These are phyloP conservation scores for Sphagnum fallax DNA, from an alignment of 228 moss, liverwort and hornwort genomes.

Conservation along the genomic window DNA sequence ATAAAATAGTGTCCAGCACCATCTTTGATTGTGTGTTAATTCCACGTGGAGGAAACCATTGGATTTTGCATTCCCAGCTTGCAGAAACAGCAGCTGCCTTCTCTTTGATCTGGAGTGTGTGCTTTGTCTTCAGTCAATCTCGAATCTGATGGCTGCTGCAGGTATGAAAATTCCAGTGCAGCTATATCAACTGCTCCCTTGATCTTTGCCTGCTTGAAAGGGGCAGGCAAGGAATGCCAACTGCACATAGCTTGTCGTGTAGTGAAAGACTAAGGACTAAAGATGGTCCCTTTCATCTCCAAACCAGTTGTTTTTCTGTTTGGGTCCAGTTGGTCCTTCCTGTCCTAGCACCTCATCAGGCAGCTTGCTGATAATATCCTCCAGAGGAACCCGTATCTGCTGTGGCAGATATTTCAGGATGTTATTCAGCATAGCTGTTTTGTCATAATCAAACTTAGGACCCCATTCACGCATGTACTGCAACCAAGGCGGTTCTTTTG, in stretches of 20 bases:
- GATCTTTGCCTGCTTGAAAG: neutral
- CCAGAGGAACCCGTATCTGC: constrained; percentile 46
- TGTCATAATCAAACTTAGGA: constrained; percentile 68
- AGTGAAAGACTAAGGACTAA: neutral
- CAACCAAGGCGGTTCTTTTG: constrained; percentile 70
- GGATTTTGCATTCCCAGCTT: too few species aligned
- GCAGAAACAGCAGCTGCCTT: too few species aligned
- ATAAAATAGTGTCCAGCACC: too few species aligned
- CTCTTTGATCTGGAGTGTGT: too few species aligned
- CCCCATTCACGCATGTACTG: constrained; percentile 88
- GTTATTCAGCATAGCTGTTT: constrained; percentile 60
- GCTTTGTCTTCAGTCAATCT: too few species aligned
- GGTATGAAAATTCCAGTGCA: too few species aligned
- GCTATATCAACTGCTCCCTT: too few species aligned
- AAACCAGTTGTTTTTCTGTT: constrained; percentile 64
- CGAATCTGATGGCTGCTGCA: too few species aligned
- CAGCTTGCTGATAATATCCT: constrained; percentile 56
- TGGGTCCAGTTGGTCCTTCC: constrained; percentile 81
- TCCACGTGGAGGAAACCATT: too few species aligned
- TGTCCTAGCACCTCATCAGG: constrained; percentile 82
- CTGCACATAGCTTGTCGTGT: too few species aligned
- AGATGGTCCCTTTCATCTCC: constrained; percentile 45
- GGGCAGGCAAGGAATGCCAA: neutral
- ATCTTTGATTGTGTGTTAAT: too few species aligned
- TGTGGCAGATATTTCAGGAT: constrained; percentile 44